A percentile compares a stretch with the other conserved stretches of the same genome.
Conservation (phyloP, 2,329 filamentous ascomycete species). For the Grosmannia penicillata region DNA sequence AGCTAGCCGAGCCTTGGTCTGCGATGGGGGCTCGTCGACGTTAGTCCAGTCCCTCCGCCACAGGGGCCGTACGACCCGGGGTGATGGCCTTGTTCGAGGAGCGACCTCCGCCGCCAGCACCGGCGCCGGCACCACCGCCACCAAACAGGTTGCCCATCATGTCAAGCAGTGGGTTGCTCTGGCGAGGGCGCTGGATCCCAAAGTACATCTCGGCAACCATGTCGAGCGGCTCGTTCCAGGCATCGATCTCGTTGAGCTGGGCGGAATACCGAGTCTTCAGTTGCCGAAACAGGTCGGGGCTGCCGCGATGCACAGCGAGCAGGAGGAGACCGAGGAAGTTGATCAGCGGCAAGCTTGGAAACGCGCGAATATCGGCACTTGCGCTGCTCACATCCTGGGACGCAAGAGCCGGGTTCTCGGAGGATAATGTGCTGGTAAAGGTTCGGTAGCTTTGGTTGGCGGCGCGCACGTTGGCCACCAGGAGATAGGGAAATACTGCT, state of each 20-base stretch:
- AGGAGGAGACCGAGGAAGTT: constrained; percentile 85
- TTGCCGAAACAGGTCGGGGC: constrained; percentile 65
- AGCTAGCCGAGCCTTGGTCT: too few relatives aligned
- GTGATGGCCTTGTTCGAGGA: constrained; percentile 19
- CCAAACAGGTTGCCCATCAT: constrained; percentile 97
- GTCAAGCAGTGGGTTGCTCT: constrained; percentile 86
- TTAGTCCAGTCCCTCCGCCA: constrained; percentile 46
- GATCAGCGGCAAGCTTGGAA: constrained; percentile 80
- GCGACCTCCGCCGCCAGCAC: constrained; percentile 24
- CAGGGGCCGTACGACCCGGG: constrained; percentile 33
- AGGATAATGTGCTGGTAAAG: constrained; percentile 52
- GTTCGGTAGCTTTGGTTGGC: constrained; percentile 71
- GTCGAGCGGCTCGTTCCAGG: constrained; percentile 71
- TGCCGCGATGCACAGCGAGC: constrained; percentile 67
- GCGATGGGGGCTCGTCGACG: neutral
- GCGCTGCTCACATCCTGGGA: constrained; percentile 70
- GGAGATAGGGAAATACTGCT: constrained; percentile 77
- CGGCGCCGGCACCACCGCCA: constrained; percentile 44
- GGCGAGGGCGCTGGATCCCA: constrained; percentile 70
- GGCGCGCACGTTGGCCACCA: constrained; percentile 78
- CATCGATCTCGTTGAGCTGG: constrained; percentile 61
- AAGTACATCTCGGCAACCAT: constrained; percentile 96
- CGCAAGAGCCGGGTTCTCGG: constrained; percentile 40
- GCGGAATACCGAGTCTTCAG: constrained; percentile 67
- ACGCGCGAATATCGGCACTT: constrained; percentile 62